Evolutionary conservation across 148 eudicot species (phyloP).

Genomic region (Vaccinium vitisidaea): DNA sequence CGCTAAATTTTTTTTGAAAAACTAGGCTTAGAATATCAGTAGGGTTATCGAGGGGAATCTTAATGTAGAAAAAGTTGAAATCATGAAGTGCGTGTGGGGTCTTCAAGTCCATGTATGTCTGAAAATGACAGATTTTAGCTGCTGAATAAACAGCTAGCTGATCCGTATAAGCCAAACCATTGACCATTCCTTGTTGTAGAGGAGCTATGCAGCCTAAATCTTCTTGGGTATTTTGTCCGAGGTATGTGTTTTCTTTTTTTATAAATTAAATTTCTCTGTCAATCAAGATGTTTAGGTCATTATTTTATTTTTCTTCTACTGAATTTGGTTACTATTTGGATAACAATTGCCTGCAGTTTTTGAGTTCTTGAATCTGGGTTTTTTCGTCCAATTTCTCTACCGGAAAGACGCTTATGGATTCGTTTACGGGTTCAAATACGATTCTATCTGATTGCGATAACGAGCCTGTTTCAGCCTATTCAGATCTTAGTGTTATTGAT

Average conservation of each 20-base stretch:
- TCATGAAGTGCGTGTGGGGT: not conserved
- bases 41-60: too few species aligned
- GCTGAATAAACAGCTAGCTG: not conserved
- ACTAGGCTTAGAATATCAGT: too few species aligned
- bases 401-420: slow-evolving; percentile 6
- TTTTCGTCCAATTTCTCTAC: not conserved
- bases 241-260: not conserved
- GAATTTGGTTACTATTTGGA: not conserved
- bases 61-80: not conserved
- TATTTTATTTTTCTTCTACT: not conserved
- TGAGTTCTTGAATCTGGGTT: not conserved
- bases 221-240: not conserved
- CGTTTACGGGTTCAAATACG: not conserved
- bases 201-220: not conserved
- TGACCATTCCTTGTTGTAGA: not conserved
- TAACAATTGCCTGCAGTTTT: not conserved
- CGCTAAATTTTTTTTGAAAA: too few species aligned
- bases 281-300: too few species aligned
- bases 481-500: not conserved
- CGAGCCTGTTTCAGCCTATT: not conserved
- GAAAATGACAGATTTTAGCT: not conserved
- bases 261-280: not conserved
- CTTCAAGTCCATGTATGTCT: not conserved
- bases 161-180: not conserved
- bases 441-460: not conserved